These are phyloP conservation scores for Saprolegnia diclina DNA, from an alignment of 352 stramenopile genomes.

Conservation along the genomic window DNA sequence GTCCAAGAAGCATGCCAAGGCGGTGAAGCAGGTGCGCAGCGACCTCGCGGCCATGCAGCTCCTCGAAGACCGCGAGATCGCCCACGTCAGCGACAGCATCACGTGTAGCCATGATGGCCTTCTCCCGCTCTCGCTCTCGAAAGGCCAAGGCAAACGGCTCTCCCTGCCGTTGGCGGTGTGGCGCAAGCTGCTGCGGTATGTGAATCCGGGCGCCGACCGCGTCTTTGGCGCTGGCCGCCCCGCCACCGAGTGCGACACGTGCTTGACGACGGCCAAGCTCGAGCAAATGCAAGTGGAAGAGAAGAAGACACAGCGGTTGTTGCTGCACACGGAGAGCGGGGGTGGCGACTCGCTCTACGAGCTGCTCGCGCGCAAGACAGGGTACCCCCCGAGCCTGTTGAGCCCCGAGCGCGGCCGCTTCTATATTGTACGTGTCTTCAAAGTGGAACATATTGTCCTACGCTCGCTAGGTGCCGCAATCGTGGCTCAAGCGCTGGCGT, in stretches of 20 bases:
- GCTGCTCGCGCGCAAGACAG: constrained; percentile 67
- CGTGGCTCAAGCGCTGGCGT: constrained; percentile 77
- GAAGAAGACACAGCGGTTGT: constrained; percentile 54
- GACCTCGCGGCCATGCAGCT: constrained; percentile 31
- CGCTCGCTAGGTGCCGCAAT: constrained; percentile 50
- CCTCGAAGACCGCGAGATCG: constrained; percentile 34
- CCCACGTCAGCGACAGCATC: constrained; percentile 42
- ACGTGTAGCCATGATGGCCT: constrained; percentile 57
- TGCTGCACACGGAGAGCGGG: constrained; percentile 47
- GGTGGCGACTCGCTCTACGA: constrained; percentile 54
- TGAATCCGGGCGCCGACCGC: constrained; percentile 35
- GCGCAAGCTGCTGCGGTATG: constrained; percentile 46
- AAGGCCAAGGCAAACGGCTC: constrained; percentile 51
- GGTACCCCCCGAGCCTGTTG: constrained; percentile 74
- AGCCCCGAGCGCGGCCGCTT: constrained; percentile 48
- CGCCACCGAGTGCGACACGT: constrained; percentile 51
- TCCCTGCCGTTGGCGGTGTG: constrained; percentile 46
- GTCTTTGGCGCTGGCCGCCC: constrained; percentile 41
- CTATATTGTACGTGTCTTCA: constrained; percentile 43
- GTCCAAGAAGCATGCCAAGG: constrained; percentile 26
- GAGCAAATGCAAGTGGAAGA: constrained; percentile 48
- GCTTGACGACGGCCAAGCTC: constrained; percentile 47
- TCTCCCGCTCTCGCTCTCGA: constrained; percentile 49
- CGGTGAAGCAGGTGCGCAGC: constrained; percentile 27
- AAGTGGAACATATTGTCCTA: constrained; percentile 45